Evolutionary conservation across 768 basidiomycete genomes (phyloP).

Genomic region (Tylopilus rubrobrunneus): DNA sequence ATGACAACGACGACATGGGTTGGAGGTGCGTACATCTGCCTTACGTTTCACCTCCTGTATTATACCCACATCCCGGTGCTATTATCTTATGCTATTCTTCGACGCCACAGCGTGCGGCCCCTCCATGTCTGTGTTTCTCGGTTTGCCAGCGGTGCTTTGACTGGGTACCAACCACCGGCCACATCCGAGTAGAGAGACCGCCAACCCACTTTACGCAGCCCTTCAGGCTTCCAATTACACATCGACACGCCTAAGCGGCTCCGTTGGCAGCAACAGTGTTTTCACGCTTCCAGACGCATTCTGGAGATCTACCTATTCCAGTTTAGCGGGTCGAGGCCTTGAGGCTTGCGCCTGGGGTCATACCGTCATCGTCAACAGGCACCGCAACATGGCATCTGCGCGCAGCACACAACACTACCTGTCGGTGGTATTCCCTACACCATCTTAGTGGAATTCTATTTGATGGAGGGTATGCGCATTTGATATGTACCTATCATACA

Average conservation of each 20-base stretch:
- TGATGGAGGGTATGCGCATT: background rate
- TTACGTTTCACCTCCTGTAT: background rate
- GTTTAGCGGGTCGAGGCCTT: background rate
- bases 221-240: background rate
- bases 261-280: background rate
- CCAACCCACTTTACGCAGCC: background rate
- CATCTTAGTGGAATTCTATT: too few species aligned
- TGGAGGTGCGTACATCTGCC: background rate
- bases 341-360: background rate
- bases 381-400: background rate
- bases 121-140: background rate
- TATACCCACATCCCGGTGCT: slow-evolving; percentile 10
- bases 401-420: background rate
- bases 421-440: background rate
- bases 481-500: background rate
- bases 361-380: background rate
- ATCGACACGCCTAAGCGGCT: too few species aligned
- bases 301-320: background rate
- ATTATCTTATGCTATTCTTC: background rate
- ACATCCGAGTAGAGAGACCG: background rate
- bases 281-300: background rate
- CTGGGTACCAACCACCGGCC: background rate
- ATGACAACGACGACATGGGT: slow-evolving; percentile 11
- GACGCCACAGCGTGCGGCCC: background rate
- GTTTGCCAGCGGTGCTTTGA: background rate